A percentile compares a stretch with the other conserved stretches of the same genome.
These are phyloP conservation scores for Glycine soja DNA, from an alignment of 306 rosid species.

Conservation along the genomic window DNA sequence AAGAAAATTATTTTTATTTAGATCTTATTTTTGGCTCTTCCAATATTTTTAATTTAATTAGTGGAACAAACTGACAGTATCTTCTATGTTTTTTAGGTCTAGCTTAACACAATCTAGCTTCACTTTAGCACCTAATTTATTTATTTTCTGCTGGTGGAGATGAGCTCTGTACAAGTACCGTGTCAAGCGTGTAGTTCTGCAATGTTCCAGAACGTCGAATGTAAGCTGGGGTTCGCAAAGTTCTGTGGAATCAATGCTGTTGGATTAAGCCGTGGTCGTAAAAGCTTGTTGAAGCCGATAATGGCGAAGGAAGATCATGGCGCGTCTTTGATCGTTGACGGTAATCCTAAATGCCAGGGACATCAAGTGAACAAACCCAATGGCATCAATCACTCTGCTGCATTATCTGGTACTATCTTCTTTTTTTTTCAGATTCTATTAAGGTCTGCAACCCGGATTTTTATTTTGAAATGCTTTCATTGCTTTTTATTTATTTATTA, in stretches of 20 bases:
- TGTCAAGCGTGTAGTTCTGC: constrained; percentile 29
- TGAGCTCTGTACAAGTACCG: constrained; percentile 49
- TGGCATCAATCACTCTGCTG: constrained; percentile 25
- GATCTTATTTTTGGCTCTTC: no score
- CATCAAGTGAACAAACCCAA: constrained; percentile 39
- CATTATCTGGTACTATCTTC: constrained; percentile 56
- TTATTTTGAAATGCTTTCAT: constrained; percentile 2
- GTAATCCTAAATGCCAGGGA: constrained; percentile 4
- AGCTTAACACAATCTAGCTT: not conserved
- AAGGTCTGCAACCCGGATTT: not conserved
- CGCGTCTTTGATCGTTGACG: constrained; percentile 25
- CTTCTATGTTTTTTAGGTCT: not conserved
- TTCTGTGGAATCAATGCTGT: constrained; percentile 50
- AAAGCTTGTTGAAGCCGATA: constrained; percentile 50
- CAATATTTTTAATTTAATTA: no score
- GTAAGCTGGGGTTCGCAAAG: constrained; percentile 49
- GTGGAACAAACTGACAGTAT: not conserved
- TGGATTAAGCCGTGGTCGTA: constrained; percentile 42
- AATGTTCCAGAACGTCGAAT: constrained; percentile 47
- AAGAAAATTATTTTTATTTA: no score
- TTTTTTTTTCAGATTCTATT: not conserved
- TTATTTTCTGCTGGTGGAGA: constrained; percentile 16
- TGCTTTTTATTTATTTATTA: not conserved
- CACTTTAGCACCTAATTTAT: not conserved
- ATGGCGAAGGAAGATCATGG: constrained; percentile 51